phyloP scores from a whole-genome alignment of 768 basidiomycete genomes.

The Trametopsis cervina region DNA sequence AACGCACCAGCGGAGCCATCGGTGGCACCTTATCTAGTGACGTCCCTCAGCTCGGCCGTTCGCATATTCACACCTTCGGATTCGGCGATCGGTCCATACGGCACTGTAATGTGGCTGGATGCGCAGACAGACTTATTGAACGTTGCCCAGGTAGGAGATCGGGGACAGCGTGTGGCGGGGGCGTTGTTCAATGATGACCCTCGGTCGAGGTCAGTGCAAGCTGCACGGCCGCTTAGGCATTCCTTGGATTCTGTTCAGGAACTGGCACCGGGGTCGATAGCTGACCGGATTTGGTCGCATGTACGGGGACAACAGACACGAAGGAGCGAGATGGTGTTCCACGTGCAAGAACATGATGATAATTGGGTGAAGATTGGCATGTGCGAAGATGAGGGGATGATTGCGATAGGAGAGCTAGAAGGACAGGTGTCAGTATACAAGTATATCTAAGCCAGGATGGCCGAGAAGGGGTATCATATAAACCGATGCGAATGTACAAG shows the following conservation, averaged over 20 bases:
- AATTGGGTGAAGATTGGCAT: conserved; percentile 40
- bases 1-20: neutral
- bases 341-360: conserved; percentile 37
- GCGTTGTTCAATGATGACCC: conserved; percentile 16
- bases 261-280: neutral
- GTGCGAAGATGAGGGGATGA: conserved; percentile 30
- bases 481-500: neutral
- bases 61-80: conserved; percentile 49
- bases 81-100: conserved; percentile 47
- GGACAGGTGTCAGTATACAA: conserved; percentile 46
- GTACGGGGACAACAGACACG: neutral
- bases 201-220: neutral
- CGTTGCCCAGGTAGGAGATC: conserved; percentile 25
- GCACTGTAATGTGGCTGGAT: conserved; percentile 64
- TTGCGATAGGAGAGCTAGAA: conserved; percentile 29
- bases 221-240: neutral
- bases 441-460: conserved; percentile 24
- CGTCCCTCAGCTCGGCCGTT: conserved; percentile 29
- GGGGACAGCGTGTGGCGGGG: conserved; percentile 59
- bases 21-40: conserved; percentile 8
- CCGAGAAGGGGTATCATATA: neutral
- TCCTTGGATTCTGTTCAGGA: neutral
- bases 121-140: conserved; percentile 41
- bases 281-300: neutral
- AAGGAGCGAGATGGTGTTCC: conserved; percentile 34